Evolutionary conservation across 2,329 filamentous ascomycete species (phyloP).

Genomic region (Diaporthe ilicicola): DNA sequence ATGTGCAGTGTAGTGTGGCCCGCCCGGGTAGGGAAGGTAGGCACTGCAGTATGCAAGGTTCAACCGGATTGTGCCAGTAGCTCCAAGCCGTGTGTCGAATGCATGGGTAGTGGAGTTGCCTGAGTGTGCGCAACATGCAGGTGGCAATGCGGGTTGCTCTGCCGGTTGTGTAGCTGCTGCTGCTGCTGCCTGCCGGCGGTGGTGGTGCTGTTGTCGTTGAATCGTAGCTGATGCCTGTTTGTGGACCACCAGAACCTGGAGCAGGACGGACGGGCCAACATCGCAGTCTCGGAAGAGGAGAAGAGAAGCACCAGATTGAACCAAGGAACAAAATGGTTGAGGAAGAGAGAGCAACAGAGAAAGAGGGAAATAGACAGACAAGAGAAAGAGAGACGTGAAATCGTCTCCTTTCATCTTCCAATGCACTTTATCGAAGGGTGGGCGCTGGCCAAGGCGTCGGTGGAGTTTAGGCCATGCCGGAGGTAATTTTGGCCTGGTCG

Average conservation of each 20-base stretch:
- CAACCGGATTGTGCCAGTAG: conserved; percentile 1
- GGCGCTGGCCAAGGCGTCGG: conserved; percentile 14
- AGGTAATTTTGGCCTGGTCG: conserved; percentile 10
- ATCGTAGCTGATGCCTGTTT: background rate
- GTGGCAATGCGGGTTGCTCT: background rate
- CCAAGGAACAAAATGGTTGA: background rate
- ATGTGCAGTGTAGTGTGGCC: background rate
- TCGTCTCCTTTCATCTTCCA: conserved; percentile 1
- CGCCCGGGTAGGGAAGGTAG: background rate
- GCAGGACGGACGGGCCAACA: background rate
- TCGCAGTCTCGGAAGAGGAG: background rate
- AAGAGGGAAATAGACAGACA: background rate
- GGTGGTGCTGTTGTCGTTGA: background rate
- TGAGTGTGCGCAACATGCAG: background rate
- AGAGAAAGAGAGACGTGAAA: too few relatives aligned
- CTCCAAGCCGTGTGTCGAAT: conserved; percentile 8
- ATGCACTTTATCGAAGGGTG: background rate
- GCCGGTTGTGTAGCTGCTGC: background rate
- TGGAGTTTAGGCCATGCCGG: conserved; percentile 17
- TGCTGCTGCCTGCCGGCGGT: background rate
- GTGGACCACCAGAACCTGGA: background rate
- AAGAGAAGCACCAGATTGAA: background rate
- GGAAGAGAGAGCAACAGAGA: background rate
- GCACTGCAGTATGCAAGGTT: conserved; percentile 5
- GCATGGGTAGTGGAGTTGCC: conserved; percentile 3